Conservation (phyloP, 2,329 filamentous ascomycete genomes). For the Fusarium sp. region DNA sequence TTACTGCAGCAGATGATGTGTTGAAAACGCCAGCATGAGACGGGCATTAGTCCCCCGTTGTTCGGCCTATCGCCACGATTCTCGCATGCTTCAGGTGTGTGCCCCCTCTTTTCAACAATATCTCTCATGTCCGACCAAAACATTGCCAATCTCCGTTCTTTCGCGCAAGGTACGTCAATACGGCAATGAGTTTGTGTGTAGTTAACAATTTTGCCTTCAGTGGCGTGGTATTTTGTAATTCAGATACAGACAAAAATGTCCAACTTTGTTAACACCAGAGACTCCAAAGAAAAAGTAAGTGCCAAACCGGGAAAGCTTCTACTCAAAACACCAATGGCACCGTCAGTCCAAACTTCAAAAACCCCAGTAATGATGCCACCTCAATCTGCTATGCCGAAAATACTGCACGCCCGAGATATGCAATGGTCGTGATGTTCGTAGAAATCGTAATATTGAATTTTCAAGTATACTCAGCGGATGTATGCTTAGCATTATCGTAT, state of each 20-base stretch:
- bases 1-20: constrained; percentile 42
- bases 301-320: constrained; percentile 39
- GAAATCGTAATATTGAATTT: constrained; percentile 45
- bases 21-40: constrained; percentile 35
- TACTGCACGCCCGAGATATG: constrained; percentile 48
- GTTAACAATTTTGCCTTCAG: constrained; percentile 41
- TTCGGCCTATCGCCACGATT: constrained; percentile 36
- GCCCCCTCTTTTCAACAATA: constrained; percentile 35
- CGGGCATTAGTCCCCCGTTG: constrained; percentile 30
- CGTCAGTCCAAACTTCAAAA: constrained; percentile 46
- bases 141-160: neutral
- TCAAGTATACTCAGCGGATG: constrained; percentile 28
- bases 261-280: constrained; percentile 42
- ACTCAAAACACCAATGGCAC: constrained; percentile 40
- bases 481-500: constrained; percentile 26
- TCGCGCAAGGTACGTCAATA: constrained; percentile 1
- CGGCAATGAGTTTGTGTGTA: constrained; percentile 11
- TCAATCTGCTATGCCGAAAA: constrained; percentile 43
- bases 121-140: constrained; percentile 13
- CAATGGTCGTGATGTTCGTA: constrained; percentile 49
- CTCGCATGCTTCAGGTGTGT: constrained; percentile 20
- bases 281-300: constrained; percentile 46
- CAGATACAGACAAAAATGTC: constrained; percentile 41
- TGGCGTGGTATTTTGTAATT: constrained; percentile 47
- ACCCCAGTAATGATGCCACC: constrained; percentile 43